Evolutionary conservation across 2,329 filamentous ascomycete genomes (phyloP), one percentile per base, ranked within the genome.

Genomic region (Sporothrix protearum): DNA sequence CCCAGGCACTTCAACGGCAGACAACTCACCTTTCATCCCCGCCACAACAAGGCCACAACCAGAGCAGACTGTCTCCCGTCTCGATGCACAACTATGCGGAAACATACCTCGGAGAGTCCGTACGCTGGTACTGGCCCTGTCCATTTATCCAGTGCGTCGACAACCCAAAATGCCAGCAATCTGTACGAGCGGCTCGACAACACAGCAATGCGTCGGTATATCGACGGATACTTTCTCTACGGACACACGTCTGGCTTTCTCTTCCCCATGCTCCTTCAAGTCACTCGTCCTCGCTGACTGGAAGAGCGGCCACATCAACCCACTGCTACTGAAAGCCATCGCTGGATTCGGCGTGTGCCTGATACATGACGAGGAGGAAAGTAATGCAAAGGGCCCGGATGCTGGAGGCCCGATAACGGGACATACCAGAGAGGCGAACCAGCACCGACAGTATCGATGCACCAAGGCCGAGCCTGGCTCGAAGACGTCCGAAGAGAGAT

Each of bases 171-270:
- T 10, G 19, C 19, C 6, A 22, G 19, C 28, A 47, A 39, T 19
- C 16, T n/a, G 10, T 66, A 66, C 22, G 14, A 42, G 4, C 30
- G 28, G 6, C 59, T 66, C 1, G 59, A 66, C 59, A 28, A 57
- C 14, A 7, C 7, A 4, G 25, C 59, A 2, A n/a, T 71, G 45
- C 69, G 69, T 2, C 39, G n/a, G 30, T 69, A 28, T 42, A 36
- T 78, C 0, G 74, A 78, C 30, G 67, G 71, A 1, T 78, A 77
- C 39, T 78, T 79, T 22, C 33, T 10, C 36, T 72, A 76, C 72
- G 73, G 72, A 1, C 64, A 69, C 0, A 72, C 76, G 1, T 72
- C 73, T 0, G 71, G 45, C 8, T 73, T 7, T 71, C 73, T 8
- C 9, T 77, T 76, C 9, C 64, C 73, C 0, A 76, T 77, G 16